Base-by-base conservation (phyloP, 2,329 filamentous ascomycete genomes). In the Fusarium robinianum region DNA sequence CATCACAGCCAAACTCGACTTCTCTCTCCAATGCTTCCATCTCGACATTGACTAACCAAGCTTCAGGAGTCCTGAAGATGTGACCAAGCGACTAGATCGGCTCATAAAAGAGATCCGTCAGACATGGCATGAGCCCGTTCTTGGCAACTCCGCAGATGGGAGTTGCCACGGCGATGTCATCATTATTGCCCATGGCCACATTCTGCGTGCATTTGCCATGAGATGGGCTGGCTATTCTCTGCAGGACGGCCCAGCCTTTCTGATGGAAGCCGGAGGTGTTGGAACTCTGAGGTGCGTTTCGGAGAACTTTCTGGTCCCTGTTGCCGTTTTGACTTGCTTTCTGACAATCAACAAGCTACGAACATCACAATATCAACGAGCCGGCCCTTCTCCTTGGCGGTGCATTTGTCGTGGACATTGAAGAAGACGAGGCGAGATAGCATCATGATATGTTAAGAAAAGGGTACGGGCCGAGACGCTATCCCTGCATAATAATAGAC, bases 161-260 rank as follows among this genome's bases (percentile, higher is more conserved):
- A 64, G 71, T 6, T 48, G 55, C 6, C 59, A 49, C 15, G 69
- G 68, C 6, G 70, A 72, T 64, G 50, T 73, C 63, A 8, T 80
- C 16, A 76, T 96, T 34, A 89, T 96, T 5, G 91, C 89, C 15
- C 91, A 96, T 64, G 91, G 91, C 0, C 91, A 96, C 70, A 92
- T 96, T 43, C 72, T 96, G 39, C 78, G 91, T 11, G 88, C 89
- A 0, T 90, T 96, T 66, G 90, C 91, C 6, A 88, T 92, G 75
- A 78, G 90, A 21, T 96, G 91, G 91, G 79, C 84, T 1, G 81
- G 83, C 0, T 87, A 87, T 71, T 75, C 80, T 9, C 73, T 96
- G 46, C 79, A 81, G 41, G 84, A 90, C 35, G 90, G 87, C 6
- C 87, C 89, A 25, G 80, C 84, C 5, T 83, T 96, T 64, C 75